Evolutionary conservation across 441 rosid species (phyloP).

Genomic region (Pelargonium myrrhifolium): DNA sequence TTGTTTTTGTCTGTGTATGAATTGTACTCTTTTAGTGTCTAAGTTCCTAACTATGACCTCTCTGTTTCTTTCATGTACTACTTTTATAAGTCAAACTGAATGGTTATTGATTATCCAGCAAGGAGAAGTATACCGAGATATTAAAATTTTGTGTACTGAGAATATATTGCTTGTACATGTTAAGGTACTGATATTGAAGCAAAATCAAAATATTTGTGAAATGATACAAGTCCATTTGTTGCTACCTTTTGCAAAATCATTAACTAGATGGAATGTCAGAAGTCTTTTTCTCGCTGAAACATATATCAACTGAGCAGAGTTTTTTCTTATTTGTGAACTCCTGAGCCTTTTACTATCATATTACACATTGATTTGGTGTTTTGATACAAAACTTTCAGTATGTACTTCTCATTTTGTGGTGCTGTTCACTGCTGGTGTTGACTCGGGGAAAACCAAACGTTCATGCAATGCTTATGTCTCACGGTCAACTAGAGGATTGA

Average conservation of each 20-base stretch:
- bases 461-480: slow-evolving; percentile 71
- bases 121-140: background rate
- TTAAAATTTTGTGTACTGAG: background rate
- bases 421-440: slow-evolving; percentile 56
- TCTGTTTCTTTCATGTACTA: background rate
- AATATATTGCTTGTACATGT: slow-evolving; percentile 1
- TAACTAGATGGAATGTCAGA: background rate
- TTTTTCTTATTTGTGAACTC: background rate
- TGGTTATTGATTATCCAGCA: background rate
- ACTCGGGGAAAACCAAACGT: slow-evolving; percentile 37
- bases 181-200: background rate
- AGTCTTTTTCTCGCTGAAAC: background rate
- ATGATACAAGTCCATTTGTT: background rate
- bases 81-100: background rate
- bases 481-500: slow-evolving; percentile 76
- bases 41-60: background rate
- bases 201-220: background rate
- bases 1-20: background rate
- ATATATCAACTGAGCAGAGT: background rate
- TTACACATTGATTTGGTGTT: slow-evolving; percentile 19
- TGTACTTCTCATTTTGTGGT: slow-evolving; percentile 82
- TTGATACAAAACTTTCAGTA: slow-evolving; percentile 35
- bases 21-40: background rate
- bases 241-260: background rate
- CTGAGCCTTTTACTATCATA: background rate